Evolutionary conservation across 345 rosid genomes (phyloP).

Genomic region (Brassica cretica): DNA sequence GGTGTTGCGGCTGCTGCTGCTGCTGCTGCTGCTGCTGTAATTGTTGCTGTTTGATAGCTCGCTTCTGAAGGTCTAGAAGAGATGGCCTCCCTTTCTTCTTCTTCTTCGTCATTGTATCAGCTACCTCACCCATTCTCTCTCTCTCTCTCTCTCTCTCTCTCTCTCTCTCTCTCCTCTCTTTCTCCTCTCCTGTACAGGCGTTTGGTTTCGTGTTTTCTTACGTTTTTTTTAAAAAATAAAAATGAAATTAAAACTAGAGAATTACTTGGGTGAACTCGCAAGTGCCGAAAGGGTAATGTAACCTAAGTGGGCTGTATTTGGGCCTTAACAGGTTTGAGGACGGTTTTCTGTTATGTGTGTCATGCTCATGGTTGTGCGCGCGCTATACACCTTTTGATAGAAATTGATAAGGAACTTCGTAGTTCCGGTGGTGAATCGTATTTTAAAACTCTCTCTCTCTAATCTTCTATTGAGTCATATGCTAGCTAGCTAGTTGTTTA

Average conservation of each 20-base stretch:
- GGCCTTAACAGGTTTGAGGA: not conserved
- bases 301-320: not conserved
- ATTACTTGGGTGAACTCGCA: constrained; percentile 21
- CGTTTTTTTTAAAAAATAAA: not conserved
- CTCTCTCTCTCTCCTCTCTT: not conserved
- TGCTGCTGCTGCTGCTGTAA: constrained; percentile 43
- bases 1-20: constrained; percentile 32
- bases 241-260: not conserved
- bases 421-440: not conserved
- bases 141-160: constrained; percentile 4
- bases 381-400: too few species aligned
- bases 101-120: constrained; percentile 68
- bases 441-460: too few species aligned
- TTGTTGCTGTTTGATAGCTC: constrained; percentile 76
- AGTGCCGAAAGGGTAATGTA: constrained; percentile 24
- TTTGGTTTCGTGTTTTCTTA: constrained; percentile 39
- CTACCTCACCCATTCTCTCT: constrained; percentile 50
- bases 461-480: too few species aligned
- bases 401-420: too few species aligned
- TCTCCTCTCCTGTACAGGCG: constrained; percentile 26
- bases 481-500: too few species aligned
- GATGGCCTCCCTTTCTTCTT: constrained; percentile 99
- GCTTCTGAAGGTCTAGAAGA: constrained; percentile 87
- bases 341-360: not conserved
- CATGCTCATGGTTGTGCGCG: too few species aligned